These are phyloP conservation scores for Ogataea naganishii DNA, from an alignment of 805 yeast genomes.

Conservation along the genomic window DNA sequence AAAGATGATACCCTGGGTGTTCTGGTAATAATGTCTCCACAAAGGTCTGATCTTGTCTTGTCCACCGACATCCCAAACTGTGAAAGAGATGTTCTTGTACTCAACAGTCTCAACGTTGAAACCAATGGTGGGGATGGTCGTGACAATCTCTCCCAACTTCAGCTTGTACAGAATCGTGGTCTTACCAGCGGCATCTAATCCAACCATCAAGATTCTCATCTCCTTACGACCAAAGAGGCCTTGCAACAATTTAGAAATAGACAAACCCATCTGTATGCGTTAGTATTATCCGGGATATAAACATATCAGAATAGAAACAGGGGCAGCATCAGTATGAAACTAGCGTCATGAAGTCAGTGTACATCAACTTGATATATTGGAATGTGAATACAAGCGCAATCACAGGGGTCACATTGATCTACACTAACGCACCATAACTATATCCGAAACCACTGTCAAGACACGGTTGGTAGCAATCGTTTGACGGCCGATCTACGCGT, in stretches of 20 bases:
- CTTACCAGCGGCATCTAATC: constrained; percentile 98
- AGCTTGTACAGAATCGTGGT: constrained; percentile 93
- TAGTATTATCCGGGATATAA: too few relatives aligned
- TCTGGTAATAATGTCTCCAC: constrained; percentile 99
- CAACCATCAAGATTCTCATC: constrained; percentile 97
- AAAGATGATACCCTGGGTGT: constrained; percentile 96
- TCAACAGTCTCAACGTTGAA: constrained; percentile 97
- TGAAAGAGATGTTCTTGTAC: constrained; percentile 92
- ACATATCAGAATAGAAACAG: too few relatives aligned
- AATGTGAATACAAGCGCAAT: too few relatives aligned
- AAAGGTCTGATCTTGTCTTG: constrained; percentile 97
- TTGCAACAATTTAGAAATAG: constrained; percentile 86
- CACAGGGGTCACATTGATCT: too few relatives aligned
- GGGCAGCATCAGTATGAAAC: too few relatives aligned
- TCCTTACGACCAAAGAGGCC: constrained; percentile 97
- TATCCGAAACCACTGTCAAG: too few relatives aligned
- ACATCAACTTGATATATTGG: too few relatives aligned
- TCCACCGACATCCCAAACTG: constrained; percentile 99
- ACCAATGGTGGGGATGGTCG: constrained; percentile 95
- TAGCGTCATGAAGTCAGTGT: too few relatives aligned
- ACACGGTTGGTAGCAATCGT: too few relatives aligned
- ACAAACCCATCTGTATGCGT: constrained; percentile 70
- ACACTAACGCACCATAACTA: too few relatives aligned
- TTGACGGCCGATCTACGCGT: too few relatives aligned
- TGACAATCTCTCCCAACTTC: constrained; percentile 92